These are phyloP conservation scores for rapeseed (Brassica napus) DNA, from an alignment of 345 rosid species.

Conservation along the genomic window DNA sequence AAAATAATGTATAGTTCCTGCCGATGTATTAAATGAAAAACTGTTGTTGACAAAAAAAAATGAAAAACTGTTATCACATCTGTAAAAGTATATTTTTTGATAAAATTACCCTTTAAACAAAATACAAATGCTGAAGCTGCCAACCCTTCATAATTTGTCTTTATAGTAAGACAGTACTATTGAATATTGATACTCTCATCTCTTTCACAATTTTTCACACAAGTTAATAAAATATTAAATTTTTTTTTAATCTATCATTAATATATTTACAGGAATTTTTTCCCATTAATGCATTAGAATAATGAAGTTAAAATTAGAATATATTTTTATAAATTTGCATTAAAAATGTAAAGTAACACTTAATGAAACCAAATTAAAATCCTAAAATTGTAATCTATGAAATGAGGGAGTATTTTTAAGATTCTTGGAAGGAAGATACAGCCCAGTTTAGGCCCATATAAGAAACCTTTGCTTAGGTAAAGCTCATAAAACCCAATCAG, in stretches of 20 bases:
- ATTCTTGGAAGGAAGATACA: neutral
- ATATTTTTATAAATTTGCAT: no score
- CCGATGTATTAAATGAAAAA: neutral
- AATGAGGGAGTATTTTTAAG: no score
- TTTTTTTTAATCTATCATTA: no score
- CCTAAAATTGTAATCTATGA: no score
- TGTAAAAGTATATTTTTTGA: neutral
- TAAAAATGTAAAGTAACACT: no score
- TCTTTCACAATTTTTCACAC: no score
- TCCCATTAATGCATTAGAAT: no score
- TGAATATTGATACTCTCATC: neutral
- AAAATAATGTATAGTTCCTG: neutral
- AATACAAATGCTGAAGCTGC: neutral
- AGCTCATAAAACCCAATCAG: slow-evolving; percentile 32
- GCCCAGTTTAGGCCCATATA: neutral
- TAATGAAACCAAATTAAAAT: no score
- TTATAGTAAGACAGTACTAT: neutral
- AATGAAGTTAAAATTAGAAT: no score
- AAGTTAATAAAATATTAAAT: no score
- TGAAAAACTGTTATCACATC: neutral
- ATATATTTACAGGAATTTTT: no score
- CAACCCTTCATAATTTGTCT: neutral
- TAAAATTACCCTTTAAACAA: neutral
- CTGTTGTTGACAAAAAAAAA: neutral
- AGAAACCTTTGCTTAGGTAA: neutral